Evolutionary conservation across 208 protist genomes (phyloP), one percentile per base, ranked within the genome.

Genomic region (Hexamita inflata): DNA sequence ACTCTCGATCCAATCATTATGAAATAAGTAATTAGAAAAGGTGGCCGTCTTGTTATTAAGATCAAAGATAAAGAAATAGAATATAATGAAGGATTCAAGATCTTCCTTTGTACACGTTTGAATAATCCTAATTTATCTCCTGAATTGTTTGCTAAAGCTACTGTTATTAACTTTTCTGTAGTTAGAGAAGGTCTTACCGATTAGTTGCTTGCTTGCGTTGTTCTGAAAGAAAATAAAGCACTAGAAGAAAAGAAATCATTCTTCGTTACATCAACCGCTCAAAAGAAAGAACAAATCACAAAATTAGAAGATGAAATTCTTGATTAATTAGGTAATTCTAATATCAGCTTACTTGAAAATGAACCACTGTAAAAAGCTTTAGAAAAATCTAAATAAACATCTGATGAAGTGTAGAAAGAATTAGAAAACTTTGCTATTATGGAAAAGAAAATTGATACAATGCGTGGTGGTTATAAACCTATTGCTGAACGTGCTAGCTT

Each of bases 291-390:
- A 79, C 86, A 92, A 11, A 78, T 93, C 78, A 92, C 92, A 78
- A 89, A 94, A 32, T 81, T 98, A 7, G 93, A 98, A 84, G 92
- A 97, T 80, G 86, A 93, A 73, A 96, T 98, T 83, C 87, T 98
- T 9, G 79, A 88, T 58, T 82, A 96, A 58, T 82, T 96, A 15
- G 90, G 85, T 38, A 90, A 81, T 32, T 92, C 90, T 1, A 79
- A 91, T 79, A 90, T 88, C 34, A 93, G 90, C 29, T 80, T 98
- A 53, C 85, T 98, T 38, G 93, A 96, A 83, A 94, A 98, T 82
- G 88, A 95, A 81, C 83, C 87, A 32, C 88, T 98, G 2, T 92
- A 98, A 30, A 89, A 92, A 0, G 95, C 93, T 24, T 83, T 98
- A 74, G 89, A 95, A 85, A 90, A 87, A n/a, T 92, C 93, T 24